A percentile compares a stretch with the other conserved stretches of the same genome.
Conservation (phyloP, 768 basidiomycete genomes). For the Clavulina sp. region DNA sequence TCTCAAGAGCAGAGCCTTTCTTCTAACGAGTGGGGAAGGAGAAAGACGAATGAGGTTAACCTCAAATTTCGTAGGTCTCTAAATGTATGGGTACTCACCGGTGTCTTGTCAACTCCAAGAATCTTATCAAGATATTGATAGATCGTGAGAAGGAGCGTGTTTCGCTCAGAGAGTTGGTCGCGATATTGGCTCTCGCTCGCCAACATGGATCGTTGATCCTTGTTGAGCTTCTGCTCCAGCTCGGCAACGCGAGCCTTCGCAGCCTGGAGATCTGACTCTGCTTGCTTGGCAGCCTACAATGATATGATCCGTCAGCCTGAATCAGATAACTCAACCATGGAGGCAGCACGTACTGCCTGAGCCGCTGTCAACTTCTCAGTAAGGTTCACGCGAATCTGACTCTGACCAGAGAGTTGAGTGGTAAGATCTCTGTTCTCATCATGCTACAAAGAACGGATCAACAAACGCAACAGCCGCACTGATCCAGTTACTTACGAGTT, state of each 20-base stretch:
- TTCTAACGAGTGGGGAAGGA: constrained; percentile 15
- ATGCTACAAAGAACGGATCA: constrained; percentile 6
- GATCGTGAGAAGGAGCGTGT: constrained; percentile 76
- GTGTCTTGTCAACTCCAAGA: constrained; percentile 72
- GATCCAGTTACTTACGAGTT: constrained; percentile 23
- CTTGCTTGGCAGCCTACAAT: constrained; percentile 32
- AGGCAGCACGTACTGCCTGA: constrained; percentile 25
- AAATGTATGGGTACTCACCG: constrained; percentile 29
- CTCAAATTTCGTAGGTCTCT: constrained; percentile 17
- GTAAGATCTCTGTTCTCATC: background rate
- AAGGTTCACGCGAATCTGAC: constrained; percentile 33
- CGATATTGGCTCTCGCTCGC: constrained; percentile 64
- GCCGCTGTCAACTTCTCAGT: constrained; percentile 75
- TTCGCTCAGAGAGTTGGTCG: constrained; percentile 85
- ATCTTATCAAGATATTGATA: constrained; percentile 95
- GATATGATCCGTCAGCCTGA: background rate
- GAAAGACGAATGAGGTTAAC: background rate
- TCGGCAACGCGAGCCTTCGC: constrained; percentile 49
- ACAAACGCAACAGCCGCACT: background rate
- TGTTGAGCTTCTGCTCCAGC: constrained; percentile 61
- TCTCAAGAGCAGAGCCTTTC: constrained; percentile 32
- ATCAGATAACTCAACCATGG: background rate
- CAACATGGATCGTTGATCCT: constrained; percentile 61
- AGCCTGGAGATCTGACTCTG: constrained; percentile 47
- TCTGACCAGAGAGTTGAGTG: background rate